Conservation (phyloP, 495 filamentous ascomycete species). For the Sporormia fimetaria region DNA sequence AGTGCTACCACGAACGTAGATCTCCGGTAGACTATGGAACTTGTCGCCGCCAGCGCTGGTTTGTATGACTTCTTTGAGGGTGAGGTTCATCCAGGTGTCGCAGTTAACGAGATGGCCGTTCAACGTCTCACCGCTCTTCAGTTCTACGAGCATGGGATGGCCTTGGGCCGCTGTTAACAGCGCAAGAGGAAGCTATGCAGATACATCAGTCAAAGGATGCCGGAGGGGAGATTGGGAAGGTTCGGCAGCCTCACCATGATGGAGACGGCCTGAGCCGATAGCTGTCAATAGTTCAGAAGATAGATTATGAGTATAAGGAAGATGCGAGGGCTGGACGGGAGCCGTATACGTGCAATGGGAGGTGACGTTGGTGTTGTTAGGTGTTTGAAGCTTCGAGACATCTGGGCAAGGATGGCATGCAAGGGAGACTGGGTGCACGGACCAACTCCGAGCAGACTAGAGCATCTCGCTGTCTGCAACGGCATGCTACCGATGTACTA, state of each 20-base stretch:
- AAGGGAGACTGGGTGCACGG: too few species aligned
- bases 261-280: too few species aligned
- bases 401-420: too few species aligned
- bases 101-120: conserved; percentile 93
- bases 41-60: conserved; percentile 90
- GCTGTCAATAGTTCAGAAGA: too few species aligned
- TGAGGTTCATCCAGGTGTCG: conserved; percentile 99
- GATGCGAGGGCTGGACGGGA: too few species aligned
- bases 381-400: too few species aligned
- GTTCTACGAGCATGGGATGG: conserved; percentile 97
- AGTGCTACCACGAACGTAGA: conserved; percentile 94
- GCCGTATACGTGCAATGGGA: too few species aligned
- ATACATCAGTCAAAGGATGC: not conserved
- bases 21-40: conserved; percentile 82
- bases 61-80: conserved; percentile 93
- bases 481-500: too few species aligned
- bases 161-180: conserved; percentile 91
- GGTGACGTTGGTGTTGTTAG: too few species aligned
- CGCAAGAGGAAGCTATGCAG: conserved; percentile 69
- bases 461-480: too few species aligned
- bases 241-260: not conserved
- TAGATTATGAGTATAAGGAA: too few species aligned
- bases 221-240: conserved; percentile 1
- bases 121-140: conserved; percentile 95
- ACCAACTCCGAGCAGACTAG: too few species aligned